Evolutionary conservation across 2,329 filamentous ascomycete species (phyloP).

Genomic region (Chrysosphaeria jannelii): DNA sequence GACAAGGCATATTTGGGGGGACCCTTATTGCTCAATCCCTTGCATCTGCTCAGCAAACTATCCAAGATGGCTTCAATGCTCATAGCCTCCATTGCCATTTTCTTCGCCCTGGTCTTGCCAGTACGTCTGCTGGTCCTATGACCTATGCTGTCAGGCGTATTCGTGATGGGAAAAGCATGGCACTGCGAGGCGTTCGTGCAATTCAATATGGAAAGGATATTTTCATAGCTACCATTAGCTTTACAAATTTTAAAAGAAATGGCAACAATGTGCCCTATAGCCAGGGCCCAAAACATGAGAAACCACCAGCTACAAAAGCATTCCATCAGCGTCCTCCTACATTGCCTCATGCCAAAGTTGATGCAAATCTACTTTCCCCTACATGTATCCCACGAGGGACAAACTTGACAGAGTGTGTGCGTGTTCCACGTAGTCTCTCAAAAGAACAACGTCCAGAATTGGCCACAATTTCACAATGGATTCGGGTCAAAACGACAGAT

Average conservation of each 20-base stretch:
- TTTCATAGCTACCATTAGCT: slow-evolving; percentile 1
- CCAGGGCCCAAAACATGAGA: not conserved
- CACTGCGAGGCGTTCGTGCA: not conserved
- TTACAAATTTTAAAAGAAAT: not conserved
- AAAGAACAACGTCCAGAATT: not conserved
- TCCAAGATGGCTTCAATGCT: slow-evolving; percentile 1
- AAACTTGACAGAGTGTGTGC: slow-evolving; percentile 1
- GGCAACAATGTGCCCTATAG: slow-evolving; percentile 1
- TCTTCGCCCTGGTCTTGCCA: not conserved
- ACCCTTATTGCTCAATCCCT: slow-evolving; percentile 2
- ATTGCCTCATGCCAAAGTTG: not conserved
- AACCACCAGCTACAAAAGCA: not conserved
- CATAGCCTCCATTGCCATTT: slow-evolving; percentile 4
- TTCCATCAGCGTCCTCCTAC: not conserved
- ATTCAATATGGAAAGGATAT: slow-evolving; percentile 1
- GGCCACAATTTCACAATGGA: slow-evolving; percentile 1
- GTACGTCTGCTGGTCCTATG: not conserved
- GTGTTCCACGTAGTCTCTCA: not conserved
- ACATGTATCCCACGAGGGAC: not conserved
- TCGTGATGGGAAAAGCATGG: slow-evolving; percentile 1
- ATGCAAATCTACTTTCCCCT: not conserved
- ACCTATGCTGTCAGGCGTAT: slow-evolving; percentile 1
- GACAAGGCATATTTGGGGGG: slow-evolving; percentile 2
- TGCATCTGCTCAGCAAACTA: not conserved
- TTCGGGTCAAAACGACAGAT: not conserved